A percentile compares a stretch with the other conserved stretches of the same genome.
phyloP scores from a whole-genome alignment of 78 protist species.

The Polysphondylium violaceum region DNA sequence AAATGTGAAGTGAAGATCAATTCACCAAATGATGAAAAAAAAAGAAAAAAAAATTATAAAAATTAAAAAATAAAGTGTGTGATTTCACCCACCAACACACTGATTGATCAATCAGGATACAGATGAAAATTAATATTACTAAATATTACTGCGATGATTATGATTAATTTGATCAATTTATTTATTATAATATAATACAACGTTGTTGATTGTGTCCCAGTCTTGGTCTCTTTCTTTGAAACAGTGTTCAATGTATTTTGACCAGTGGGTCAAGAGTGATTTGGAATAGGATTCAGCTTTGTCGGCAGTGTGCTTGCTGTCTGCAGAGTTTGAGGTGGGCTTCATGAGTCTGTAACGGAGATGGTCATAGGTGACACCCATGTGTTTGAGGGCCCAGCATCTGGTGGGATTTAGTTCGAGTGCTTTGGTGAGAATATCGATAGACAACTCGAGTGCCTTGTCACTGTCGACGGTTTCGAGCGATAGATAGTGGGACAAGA shows the following conservation, averaged over 20 bases:
- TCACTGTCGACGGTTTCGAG: background rate
- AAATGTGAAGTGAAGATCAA: too few species aligned
- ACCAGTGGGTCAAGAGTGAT: background rate
- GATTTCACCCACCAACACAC: too few species aligned
- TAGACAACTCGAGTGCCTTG: conserved; percentile 7
- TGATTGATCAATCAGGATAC: too few species aligned
- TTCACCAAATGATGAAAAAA: too few species aligned
- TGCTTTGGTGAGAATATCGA: conserved; percentile 9
- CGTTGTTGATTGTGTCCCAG: conserved; percentile 19
- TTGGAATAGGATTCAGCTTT: background rate
- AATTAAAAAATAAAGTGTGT: too few species aligned
- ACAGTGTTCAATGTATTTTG: conserved; percentile 22
- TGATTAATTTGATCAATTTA: too few species aligned
- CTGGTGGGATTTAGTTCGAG: background rate
- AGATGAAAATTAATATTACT: too few species aligned
- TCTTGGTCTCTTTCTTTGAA: background rate
- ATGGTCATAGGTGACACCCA: conserved; percentile 53
- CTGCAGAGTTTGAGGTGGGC: background rate
- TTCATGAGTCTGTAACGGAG: conserved; percentile 18
- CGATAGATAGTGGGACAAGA: background rate
- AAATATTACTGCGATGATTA: too few species aligned
- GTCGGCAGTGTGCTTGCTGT: too few species aligned
- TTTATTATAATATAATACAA: too few species aligned
- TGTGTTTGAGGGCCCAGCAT: conserved; percentile 65
- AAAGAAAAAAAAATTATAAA: too few species aligned